Conservation (phyloP, 331 rosid species). For the Dryas integrifolia region DNA sequence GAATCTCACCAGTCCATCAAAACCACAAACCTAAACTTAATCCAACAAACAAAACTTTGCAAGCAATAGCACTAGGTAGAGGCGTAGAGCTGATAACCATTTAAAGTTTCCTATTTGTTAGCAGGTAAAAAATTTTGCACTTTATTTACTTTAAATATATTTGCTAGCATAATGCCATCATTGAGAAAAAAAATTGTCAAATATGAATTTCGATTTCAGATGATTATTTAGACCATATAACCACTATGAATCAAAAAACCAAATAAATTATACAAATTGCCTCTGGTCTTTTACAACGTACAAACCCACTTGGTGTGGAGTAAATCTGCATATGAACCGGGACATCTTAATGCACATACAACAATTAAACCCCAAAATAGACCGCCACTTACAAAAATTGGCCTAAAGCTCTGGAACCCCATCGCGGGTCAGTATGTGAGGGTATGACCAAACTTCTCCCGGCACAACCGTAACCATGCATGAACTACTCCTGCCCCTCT, state of each 20-base stretch:
- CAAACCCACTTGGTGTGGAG: conserved; percentile 5
- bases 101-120: too few species aligned
- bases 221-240: neutral
- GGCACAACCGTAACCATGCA: neutral
- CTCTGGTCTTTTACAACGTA: neutral
- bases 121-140: too few species aligned
- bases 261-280: neutral
- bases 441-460: neutral
- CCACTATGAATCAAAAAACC: conserved; percentile 3
- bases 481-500: conserved; percentile 21
- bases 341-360: conserved; percentile 7
- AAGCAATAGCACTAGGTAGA: too few species aligned
- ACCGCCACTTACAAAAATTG: neutral
- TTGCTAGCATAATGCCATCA: neutral
- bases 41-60: too few species aligned
- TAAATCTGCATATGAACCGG: neutral
- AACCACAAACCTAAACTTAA: too few species aligned
- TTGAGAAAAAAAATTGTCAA: neutral
- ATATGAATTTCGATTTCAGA: neutral
- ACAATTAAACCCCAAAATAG: neutral
- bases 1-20: too few species aligned
- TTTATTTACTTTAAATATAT: too few species aligned
- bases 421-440: neutral
- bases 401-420: neutral
- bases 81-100: too few species aligned